Evolutionary conservation across 2,329 filamentous ascomycete genomes (phyloP), one percentile per base, ranked within the genome.

Genomic region (Curvularia lunata): DNA sequence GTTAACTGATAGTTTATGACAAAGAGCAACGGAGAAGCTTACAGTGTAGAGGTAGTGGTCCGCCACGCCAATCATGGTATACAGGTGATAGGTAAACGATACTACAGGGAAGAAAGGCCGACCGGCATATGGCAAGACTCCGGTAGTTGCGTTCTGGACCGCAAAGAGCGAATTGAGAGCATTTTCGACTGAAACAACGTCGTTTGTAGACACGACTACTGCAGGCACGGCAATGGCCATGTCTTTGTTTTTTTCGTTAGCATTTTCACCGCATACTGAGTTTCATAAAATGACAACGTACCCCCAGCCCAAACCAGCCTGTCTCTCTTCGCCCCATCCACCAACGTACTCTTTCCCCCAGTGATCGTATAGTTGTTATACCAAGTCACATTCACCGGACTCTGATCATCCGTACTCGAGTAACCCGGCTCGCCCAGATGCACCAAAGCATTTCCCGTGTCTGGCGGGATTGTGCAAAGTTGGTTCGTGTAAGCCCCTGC

Each of bases 321-420:
- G 64, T 87, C 85, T 30, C 85, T 78, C 67, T 87, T 87, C 1
- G 84, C 83, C 13, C 85, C 85, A 67, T 88, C 85, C 1, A 77
- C 75, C 8, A 80, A 60, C 4, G 69, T 67, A 16, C 72, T 75
- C 0, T 62, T 71, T 0, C 77, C 77, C n/a, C 77, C 76, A 0
- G 77, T 73, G 43, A 80, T 78, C 0, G 79, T 80, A 21, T 67
- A 72, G 46, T 80, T 80, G 60, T 72, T 68, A 28, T 76, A 79
- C 78, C 78, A 81, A 1, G 74, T 72, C 13, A 75, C 69, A 38
- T 77, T 74, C 3, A 66, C 66, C 1, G 64, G 64, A 32, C 73
- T 69, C 1, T 68, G 74, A 6, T 72, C 67, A 2, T 71, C 64
- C 7, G 37, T 30, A 30, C 64, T 57, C 19, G 42, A 48, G 12